Evolutionary conservation across 2,329 filamentous ascomycete genomes (phyloP), one percentile per base, ranked within the genome.

Genomic region (Cryphonectria parasitica): DNA sequence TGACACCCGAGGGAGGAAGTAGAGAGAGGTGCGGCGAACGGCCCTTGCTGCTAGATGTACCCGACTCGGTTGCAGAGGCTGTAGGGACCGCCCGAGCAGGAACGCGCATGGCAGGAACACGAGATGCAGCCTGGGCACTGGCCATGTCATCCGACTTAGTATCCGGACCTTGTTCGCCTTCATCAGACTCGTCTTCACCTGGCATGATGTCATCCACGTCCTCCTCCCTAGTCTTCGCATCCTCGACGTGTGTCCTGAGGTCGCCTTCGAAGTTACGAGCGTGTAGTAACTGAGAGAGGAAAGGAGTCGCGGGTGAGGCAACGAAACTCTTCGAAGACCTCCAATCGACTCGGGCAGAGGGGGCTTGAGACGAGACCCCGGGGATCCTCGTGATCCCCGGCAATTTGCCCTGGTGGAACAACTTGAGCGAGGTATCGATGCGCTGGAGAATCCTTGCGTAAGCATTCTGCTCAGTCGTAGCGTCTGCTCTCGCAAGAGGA

Each of bases 241-340:
- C 88, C 67, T 82, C 82, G 65, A 91, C 89, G 74, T 86, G 78
- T 68, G 88, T 84, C 71, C 83, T 79, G 67, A 93, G 81, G 75
- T 92, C 86, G 66, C 89, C 84, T 71, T 83, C 82, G 75, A 91
- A 87, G 45, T 90, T 90, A 77, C 85, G 87, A 73, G 82, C 85
- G 74, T 88, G 84, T 80, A 94, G 83, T 63, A 93, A 80, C 56
- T 86, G 86, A 41, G 91, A 92, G 28, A 95, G 83, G 79, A 92
- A 86, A 19, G 92, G 92, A 22, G 89, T 88, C 45, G 88, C 85
- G 8, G 85, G 78, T 15, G 89, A 88, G 66, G 84, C 84, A 68
- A 85, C 81, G 76, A 90, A 89, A n/a, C 71, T 56, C 63, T 76
- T 76, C 66, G 79, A 73, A 63, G 78, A 74, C 41, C 77, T 76